Conservation (phyloP, 2,329 filamentous ascomycete genomes). For the Pseudogymnoascus sp. region DNA sequence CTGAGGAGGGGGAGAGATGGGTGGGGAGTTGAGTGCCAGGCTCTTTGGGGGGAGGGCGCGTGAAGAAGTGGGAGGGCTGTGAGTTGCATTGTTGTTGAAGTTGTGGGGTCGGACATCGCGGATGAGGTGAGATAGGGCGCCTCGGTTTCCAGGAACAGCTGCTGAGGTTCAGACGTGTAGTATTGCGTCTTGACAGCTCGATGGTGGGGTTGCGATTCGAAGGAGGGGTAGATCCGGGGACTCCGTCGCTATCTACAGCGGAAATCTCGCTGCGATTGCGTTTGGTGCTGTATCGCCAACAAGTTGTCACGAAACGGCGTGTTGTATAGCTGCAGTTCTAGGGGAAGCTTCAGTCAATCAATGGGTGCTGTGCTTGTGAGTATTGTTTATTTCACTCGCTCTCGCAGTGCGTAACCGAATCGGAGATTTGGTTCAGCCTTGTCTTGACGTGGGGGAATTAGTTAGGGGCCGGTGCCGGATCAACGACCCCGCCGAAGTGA, state of each 20-base stretch:
- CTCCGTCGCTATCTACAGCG: not conserved
- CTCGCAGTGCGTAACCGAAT: not conserved
- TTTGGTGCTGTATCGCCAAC: not conserved
- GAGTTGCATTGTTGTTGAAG: not conserved
- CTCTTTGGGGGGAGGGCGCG: constrained; percentile 58
- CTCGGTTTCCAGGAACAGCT: too few relatives aligned
- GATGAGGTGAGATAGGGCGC: not conserved
- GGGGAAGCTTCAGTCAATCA: not conserved
- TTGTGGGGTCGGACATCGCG: too few relatives aligned
- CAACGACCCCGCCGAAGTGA: not conserved
- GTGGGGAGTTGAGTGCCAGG: constrained; percentile 81
- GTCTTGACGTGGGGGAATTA: not conserved
- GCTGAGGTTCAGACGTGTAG: too few relatives aligned
- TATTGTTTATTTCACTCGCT: not conserved
- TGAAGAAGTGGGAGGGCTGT: not conserved
- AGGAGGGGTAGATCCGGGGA: not conserved
- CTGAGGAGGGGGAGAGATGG: constrained; percentile 81
- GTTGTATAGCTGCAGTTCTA: too few relatives aligned
- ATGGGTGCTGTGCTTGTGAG: not conserved
- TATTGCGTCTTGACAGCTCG: not conserved
- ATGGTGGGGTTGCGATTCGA: not conserved
- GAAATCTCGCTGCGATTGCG: not conserved
- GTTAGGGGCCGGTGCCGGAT: not conserved
- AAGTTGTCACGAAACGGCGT: not conserved
- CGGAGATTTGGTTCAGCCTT: not conserved